Base-by-base conservation (phyloP, 2,329 filamentous ascomycete genomes). In the Pyrenophora teres region DNA sequence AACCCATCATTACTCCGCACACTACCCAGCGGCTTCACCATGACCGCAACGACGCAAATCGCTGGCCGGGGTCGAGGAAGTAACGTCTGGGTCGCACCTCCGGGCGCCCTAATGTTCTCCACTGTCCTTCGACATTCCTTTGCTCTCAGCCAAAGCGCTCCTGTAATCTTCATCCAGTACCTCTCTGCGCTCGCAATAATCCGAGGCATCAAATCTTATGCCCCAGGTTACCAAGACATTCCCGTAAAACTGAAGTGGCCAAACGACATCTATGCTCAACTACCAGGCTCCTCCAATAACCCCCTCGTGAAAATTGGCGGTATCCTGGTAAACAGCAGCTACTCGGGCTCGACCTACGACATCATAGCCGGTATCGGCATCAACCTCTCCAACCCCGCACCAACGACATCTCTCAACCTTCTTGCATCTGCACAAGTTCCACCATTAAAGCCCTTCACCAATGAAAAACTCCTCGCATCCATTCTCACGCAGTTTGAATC, bases 161-260 rank as follows among this genome's bases (percentile, higher is more conserved):
- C 94, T 0, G 87, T 97, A 8, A 87, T 97, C 0, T 97, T 99
- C 73, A 81, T 97, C 23, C 94, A 97, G 73, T 99, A 99, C 70
- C 82, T 99, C 12, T 87, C 91, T 0, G 92, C 92, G 0, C 84
- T 99, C 39, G 92, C 94, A 35, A 88, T 93, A 36, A 88, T 95
- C 2, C 84, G 90, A 56, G 93, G 90, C 0, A 87, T 97, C 56
- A 87, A 89, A 57, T 82, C 80, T 21, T 97, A 97, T 68, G 91
- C 87, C 41, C 74, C 75, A 2, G 90, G 87, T 6, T 97, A 95
- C 72, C 80, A 84, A 5, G 79, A 84, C 0, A 73, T 97, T 4
- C 89, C 90, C 0, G 81, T 99, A 35, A 92, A 89, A 70, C 77
- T 99, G 27, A 99, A 99, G 74, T 99, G 94, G 94, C 94, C 94